Percentiles rank a stretch among this genome's conserved stretches.
Conservation (phyloP, 805 yeast species). For the Teunomyces atbi region DNA sequence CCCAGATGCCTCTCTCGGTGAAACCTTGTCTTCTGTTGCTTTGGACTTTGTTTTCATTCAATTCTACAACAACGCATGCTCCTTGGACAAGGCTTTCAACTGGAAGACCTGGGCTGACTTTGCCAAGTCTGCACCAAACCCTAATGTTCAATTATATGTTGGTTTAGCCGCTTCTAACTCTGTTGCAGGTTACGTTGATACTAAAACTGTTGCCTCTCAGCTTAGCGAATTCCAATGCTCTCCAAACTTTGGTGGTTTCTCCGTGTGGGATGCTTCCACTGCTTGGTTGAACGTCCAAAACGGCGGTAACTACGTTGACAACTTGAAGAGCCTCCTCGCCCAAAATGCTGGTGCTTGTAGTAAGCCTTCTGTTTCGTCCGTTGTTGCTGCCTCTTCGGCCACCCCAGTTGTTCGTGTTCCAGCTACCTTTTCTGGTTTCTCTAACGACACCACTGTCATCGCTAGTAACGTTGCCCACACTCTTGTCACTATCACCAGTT, state of each 20-base stretch:
- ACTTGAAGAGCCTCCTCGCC: slow-evolving; percentile 9
- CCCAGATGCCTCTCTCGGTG: slow-evolving; percentile 38
- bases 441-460: slow-evolving; percentile 20
- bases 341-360: neutral
- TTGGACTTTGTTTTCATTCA: slow-evolving; percentile 40
- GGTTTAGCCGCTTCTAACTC: slow-evolving; percentile 34
- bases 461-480: slow-evolving; percentile 20
- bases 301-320: slow-evolving; percentile 1
- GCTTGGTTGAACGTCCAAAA: slow-evolving; percentile 44
- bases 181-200: slow-evolving; percentile 31
- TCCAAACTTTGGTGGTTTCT: slow-evolving; percentile 60
- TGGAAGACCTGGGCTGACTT: slow-evolving; percentile 35
- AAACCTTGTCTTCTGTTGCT: slow-evolving; percentile 20
- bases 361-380: neutral
- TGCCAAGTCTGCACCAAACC: slow-evolving; percentile 31
- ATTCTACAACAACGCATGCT: slow-evolving; percentile 38
- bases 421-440: slow-evolving; percentile 28
- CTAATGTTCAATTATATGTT: slow-evolving; percentile 29
- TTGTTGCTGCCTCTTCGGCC: slow-evolving; percentile 21
- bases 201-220: slow-evolving; percentile 18
- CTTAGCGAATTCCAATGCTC: slow-evolving; percentile 13
- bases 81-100: slow-evolving; percentile 28
- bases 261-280: slow-evolving; percentile 83
- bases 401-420: slow-evolving; percentile 21
- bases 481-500: slow-evolving; percentile 32